Evolutionary conservation across 192 early-diverging fungal genomes (phyloP), one percentile per base, ranked within the genome.

Genomic region (Cetraspora pellucida): DNA sequence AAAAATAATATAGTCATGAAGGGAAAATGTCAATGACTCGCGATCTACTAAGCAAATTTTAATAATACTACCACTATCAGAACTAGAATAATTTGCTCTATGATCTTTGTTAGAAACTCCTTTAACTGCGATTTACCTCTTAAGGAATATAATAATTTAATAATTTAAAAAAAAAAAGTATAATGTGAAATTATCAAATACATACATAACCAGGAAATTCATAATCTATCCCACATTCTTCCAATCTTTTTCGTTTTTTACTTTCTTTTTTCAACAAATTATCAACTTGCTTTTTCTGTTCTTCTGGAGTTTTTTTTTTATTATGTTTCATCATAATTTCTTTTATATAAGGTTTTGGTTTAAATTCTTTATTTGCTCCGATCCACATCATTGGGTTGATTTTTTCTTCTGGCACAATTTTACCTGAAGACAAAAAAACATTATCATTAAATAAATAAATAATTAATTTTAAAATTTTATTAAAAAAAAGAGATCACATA

Each of bases 171-270:
- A 31, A 2, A 19, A 37, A 1, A 37, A 64, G 0, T 1, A 37
- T 31, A 17, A 31, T 37, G 7, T 59, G 13, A 54, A 54, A 1
- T 54, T 11, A 19, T 37, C 10, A 37, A 28, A 19, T 21, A 43
- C 70, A 30, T 57, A 72, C 70, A 64, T 92, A 94, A 52, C 92
- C 92, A 9, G 86, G 89, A 80, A 96, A 95, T n/a, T 95, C 95
- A 81, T 95, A 98, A 46, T 95, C 95, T 59, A 96, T 92, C 14
- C 94, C 96, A 8, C 91, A 76, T 30, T 88, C 86, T 14, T 85
- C 82, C 30, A 96, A 78, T 80, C 82, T 85, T 45, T 85, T 78
- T 31, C 89, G 85, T 82, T 90, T 91, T 63, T 87, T 86, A 5
- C 81, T 77, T 70, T 95, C 93, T 30, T 77, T 82, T 72, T 73